Evolutionary conservation across 2,329 filamentous ascomycete species (phyloP).

Genomic region (Epichloe bromicola): DNA sequence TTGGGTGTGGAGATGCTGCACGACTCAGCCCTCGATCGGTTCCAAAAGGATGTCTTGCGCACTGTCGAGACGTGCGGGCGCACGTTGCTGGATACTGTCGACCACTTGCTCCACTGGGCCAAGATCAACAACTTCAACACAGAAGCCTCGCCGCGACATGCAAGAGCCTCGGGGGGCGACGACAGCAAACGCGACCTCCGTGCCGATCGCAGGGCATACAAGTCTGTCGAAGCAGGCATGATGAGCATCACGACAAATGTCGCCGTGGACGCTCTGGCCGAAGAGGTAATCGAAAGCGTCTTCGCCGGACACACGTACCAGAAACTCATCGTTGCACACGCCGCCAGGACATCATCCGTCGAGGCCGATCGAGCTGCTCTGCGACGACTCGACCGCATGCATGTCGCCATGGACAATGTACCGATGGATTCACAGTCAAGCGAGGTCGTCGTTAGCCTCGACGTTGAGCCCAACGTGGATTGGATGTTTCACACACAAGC

Average conservation of each 20-base stretch:
- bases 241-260: conserved; percentile 12
- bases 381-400: conserved; percentile 21
- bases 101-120: conserved; percentile 39
- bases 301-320: conserved; percentile 31
- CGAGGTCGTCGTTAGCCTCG: conserved; percentile 16
- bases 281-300: conserved; percentile 35
- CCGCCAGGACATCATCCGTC: neutral
- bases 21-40: conserved; percentile 33
- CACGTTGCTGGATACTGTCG: conserved; percentile 40
- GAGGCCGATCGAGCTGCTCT: conserved; percentile 4
- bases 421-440: conserved; percentile 7
- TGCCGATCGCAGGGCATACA: neutral
- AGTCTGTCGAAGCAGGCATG: conserved; percentile 5
- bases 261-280: conserved; percentile 26
- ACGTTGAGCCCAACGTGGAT: conserved; percentile 35
- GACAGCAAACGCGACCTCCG: conserved; percentile 1
- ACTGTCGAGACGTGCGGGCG: conserved; percentile 38
- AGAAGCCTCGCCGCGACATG: conserved; percentile 2
- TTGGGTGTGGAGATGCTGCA: conserved; percentile 39
- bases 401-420: conserved; percentile 22
- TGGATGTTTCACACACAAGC: conserved; percentile 45
- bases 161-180: neutral
- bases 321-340: conserved; percentile 11
- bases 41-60: conserved; percentile 32
- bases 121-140: conserved; percentile 34